phyloP scores from a whole-genome alignment of 2,329 filamentous ascomycete genomes.

The Juglanconis oblonga region DNA sequence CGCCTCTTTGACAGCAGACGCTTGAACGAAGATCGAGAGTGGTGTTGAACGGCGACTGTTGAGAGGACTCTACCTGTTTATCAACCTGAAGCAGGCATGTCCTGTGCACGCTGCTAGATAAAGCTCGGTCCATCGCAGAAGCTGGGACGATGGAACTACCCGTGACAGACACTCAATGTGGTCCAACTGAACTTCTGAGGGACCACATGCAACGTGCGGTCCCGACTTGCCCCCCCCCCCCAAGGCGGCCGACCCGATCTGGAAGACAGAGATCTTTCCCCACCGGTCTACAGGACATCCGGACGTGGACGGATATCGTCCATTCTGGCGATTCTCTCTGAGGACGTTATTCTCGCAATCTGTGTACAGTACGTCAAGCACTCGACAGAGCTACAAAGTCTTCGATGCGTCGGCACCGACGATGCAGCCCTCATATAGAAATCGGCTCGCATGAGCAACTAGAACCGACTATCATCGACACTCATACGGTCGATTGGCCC shows the following conservation, averaged over 20 bases:
- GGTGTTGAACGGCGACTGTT: neutral
- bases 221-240: too few species aligned
- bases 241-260: too few species aligned
- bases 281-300: too few species aligned
- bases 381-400: neutral
- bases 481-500: neutral
- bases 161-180: neutral
- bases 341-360: neutral
- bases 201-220: neutral
- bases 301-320: too few species aligned
- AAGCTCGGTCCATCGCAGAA: conserved; percentile 1
- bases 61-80: neutral
- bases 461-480: neutral
- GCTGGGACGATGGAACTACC: neutral
- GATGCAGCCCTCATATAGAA: neutral
- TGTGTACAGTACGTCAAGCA: too few species aligned
- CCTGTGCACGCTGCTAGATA: neutral
- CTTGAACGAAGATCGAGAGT: conserved; percentile 18
- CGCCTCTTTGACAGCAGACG: conserved; percentile 32
- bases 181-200: neutral
- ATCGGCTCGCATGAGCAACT: neutral
- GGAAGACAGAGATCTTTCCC: too few species aligned
- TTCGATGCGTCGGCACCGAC: neutral
- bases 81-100: conserved; percentile 3
- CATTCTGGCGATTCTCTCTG: neutral